A percentile compares a stretch with the other conserved stretches of the same genome.
These are phyloP conservation scores for Paramecium primaurelia DNA, from an alignment of 73 alveolate genomes.

Conservation along the genomic window DNA sequence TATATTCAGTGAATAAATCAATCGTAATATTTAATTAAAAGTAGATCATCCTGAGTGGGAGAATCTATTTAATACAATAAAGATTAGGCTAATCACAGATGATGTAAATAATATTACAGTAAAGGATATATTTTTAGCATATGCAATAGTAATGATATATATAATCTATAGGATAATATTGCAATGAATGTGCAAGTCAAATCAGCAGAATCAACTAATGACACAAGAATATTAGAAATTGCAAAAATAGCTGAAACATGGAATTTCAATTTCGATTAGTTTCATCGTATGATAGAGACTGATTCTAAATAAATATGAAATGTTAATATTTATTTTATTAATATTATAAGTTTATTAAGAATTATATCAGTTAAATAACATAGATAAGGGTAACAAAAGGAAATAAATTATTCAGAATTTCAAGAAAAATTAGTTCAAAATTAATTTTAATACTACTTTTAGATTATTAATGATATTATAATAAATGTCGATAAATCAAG, in stretches of 20 bases:
- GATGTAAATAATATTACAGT: neutral
- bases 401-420: neutral
- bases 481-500: no score
- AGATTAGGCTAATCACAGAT: neutral
- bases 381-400: neutral
- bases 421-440: no score
- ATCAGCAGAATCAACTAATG: slow-evolving; percentile 35
- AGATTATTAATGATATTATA: no score
- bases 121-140: slow-evolving; percentile 28
- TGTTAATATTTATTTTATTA: neutral
- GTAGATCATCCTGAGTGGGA: slow-evolving; percentile 56
- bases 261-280: slow-evolving; percentile 34
- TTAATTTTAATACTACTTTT: no score
- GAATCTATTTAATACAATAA: neutral
- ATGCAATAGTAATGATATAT: neutral
- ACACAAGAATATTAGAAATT: slow-evolving; percentile 17
- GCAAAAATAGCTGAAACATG: neutral
- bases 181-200: slow-evolving; percentile 17
- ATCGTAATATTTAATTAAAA: neutral
- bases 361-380: neutral
- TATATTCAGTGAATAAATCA: neutral
- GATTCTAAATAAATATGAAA: neutral
- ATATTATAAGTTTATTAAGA: neutral
- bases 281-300: neutral
- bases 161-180: neutral